Evolutionary conservation across 495 filamentous ascomycete species (phyloP), one percentile per base, ranked within the genome.

Genomic region (Xylaria sp.): DNA sequence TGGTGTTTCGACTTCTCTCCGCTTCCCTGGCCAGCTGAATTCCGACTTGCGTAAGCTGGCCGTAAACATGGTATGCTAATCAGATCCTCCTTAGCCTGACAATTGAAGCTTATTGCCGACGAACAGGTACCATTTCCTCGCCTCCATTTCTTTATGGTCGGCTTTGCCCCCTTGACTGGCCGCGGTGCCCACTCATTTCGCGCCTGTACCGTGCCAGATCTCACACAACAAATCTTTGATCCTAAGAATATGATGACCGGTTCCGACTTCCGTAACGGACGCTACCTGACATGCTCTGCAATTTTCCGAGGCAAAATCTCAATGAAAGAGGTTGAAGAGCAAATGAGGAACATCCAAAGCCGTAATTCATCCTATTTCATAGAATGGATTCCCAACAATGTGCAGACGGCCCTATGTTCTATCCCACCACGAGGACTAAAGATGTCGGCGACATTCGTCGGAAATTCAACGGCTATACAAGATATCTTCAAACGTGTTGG

Each of bases 161-260:
- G 95, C 81, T 98, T 97, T 83, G 95, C 95, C 81, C 95, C 95
- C 80, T 90, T 98, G 76, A 98, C 95, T 78, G 93, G 92, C 89
- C 93, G 93, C 82, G 93, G 94, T 79, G 89, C 94, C 75, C 78
- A 92, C 87, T 90, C 90, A 71, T 98, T 97, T 93, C 95, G 95
- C 81, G 93, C 94, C 73, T 89, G 97, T 81, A 92, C 89, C 76
- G 95, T 97, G 62, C 94, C 94, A 31, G 95, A 97, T 87, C 88
- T 98, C 81, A 97, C 95, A 80, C 95, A 98, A 87, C 95, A 98
- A 84, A 97, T 98, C 92, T 98, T 93, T 87, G 95, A 98, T 86
- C 95, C 95, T 76, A 98, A 97, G 92, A 98, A 98, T 88, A 98
- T 98, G 95, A 98, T 98, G 95, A 94, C 95, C 83, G 95, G 94